Evolutionary conservation across 1,284 basidiomycete species (phyloP).

Genomic region (Peniophora sp.): DNA sequence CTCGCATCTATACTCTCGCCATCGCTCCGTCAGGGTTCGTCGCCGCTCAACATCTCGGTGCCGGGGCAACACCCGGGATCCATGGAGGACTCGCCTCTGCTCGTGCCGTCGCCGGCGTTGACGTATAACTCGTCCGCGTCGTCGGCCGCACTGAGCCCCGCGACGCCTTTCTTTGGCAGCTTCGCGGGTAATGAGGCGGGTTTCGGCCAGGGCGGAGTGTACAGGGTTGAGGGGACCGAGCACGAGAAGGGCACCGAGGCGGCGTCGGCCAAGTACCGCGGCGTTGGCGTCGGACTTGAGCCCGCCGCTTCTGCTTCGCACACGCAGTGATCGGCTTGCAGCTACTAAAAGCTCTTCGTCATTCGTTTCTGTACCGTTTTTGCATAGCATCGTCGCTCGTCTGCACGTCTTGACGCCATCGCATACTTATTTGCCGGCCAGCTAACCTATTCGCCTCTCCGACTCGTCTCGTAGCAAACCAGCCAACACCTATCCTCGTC

Average conservation of each 20-base stretch:
- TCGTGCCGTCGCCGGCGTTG: conserved; percentile 24
- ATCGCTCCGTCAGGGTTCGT: conserved; percentile 4
- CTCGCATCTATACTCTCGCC: conserved; percentile 10
- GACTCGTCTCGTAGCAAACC: neutral
- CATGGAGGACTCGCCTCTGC: conserved; percentile 19
- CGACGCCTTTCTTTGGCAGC: conserved; percentile 28
- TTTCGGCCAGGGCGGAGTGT: conserved; percentile 16
- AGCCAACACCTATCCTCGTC: neutral
- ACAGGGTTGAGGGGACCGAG: neutral
- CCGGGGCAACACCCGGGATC: conserved; percentile 1
- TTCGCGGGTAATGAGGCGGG: conserved; percentile 19
- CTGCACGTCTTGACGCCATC: neutral
- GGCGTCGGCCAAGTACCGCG: neutral
- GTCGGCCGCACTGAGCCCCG: conserved; percentile 25
- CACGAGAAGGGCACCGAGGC: neutral
- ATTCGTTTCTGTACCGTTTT: neutral
- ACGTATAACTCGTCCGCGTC: conserved; percentile 19
- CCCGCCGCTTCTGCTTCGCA: neutral
- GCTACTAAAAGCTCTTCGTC: neutral
- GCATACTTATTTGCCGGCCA: neutral
- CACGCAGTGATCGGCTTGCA: neutral
- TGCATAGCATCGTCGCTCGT: neutral
- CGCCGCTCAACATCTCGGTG: conserved; percentile 7
- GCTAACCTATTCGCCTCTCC: neutral
- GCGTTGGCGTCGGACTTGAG: neutral